phyloP scores from a whole-genome alignment of 129 eudicot species.

The Tagetes patula region DNA sequence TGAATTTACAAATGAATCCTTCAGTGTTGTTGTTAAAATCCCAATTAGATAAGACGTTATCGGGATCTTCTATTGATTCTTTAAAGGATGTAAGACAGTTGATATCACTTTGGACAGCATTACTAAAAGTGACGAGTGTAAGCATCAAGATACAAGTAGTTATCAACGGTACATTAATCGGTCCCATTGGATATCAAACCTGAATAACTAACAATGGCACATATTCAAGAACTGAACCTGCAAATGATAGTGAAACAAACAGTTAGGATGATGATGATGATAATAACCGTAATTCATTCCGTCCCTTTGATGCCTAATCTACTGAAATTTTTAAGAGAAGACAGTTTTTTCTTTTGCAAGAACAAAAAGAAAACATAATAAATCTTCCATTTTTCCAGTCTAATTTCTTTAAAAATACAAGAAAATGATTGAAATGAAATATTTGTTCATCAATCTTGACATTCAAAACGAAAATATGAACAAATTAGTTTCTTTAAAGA shows the following conservation, averaged over 20 bases:
- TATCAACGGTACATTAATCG: constrained; percentile 13
- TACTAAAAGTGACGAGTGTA: constrained; percentile 22
- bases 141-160: constrained; percentile 25
- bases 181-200: constrained; percentile 23
- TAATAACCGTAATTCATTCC: not conserved
- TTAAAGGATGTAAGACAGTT: constrained; percentile 57
- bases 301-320: not conserved
- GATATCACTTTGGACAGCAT: constrained; percentile 55
- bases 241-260: constrained; percentile 19
- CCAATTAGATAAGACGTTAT: constrained; percentile 55
- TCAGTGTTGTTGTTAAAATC: constrained; percentile 54
- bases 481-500: too few species aligned
- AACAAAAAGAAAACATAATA: too few species aligned
- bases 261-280: not conserved
- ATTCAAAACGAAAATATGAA: too few species aligned
- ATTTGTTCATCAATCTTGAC: too few species aligned
- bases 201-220: constrained; percentile 12
- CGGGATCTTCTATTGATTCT: constrained; percentile 60
- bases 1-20: constrained; percentile 68
- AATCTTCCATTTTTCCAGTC: too few species aligned
- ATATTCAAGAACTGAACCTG: constrained; percentile 28
- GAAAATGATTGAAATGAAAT: too few species aligned
- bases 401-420: too few species aligned
- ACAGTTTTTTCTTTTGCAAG: not conserved
- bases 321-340: not conserved